Base-by-base conservation (phyloP, 192 early-diverging fungal genomes). In the Backusella luteola region DNA sequence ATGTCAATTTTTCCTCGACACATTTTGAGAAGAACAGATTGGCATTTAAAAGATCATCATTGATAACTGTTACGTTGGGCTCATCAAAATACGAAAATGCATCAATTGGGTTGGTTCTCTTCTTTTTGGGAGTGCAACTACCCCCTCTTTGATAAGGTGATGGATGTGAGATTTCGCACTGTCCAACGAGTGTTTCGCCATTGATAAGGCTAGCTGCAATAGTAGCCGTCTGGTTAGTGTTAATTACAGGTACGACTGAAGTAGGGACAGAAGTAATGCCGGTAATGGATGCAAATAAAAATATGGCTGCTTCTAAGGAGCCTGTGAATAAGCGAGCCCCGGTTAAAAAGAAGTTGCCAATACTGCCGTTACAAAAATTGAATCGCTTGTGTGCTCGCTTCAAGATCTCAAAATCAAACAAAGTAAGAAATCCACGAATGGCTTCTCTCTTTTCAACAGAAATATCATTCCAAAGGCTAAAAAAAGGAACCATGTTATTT, bases 291-390 rank as follows among this genome's bases (percentile, higher is more conserved):
- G 89, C 82, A 77, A 94, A 93, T 77, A 93, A 81, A 78, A 93
- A 93, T 44, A 94, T 90, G 67, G 92, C 93, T 11, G 92, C 90
- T 74, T 89, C 88, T 4, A 89, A 68, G 63, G 88, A 89, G 12
- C 90, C 84, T 77, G 92, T 92, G 70, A 94, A 94, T 42, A 93
- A 79, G 23, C 93, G 83, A 8, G 89, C 91, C 14, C 93, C 93
- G 6, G 91, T 93, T 49, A 94, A 76, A 74, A 94, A 93, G 74
- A 94, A 92, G 83, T 94, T 94, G 21, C 93, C 93, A 69, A 94
- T 91, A 21, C 86, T 87, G 19, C 91, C 93, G 38, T 91, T 90
- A 11, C 90, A 85, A 73, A 92, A 94, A 21, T 93, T 89, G 77
- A 93, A 94, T 19, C 80, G 76, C 71, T 88, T 87, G 49, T 88